Percentiles rank a stretch among this genome's conserved stretches.
These are phyloP conservation scores for Primulina tabacum DNA, from an alignment of 257 asterid genomes.

Conservation along the genomic window DNA sequence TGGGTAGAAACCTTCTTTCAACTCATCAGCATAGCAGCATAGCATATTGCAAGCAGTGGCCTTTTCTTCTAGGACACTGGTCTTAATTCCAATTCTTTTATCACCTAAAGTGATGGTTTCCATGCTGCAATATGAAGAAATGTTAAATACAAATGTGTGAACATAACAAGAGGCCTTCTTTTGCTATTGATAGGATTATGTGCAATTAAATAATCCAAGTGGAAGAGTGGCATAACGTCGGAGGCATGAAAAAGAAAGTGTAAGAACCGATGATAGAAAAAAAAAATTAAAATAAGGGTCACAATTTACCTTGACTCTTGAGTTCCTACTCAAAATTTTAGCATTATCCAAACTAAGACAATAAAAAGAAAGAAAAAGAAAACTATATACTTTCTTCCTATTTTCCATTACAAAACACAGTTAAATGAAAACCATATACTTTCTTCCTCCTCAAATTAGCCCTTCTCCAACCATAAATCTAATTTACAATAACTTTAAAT, in stretches of 20 bases:
- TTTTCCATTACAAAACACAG: neutral
- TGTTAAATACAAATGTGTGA: slow-evolving; percentile 12
- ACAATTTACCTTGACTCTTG: neutral
- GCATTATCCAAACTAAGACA: neutral
- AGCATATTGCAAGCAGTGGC: slow-evolving; percentile 99
- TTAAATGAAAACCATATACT: neutral
- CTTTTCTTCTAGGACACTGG: slow-evolving; percentile 94
- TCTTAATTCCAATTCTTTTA: slow-evolving; percentile 94
- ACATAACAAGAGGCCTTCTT: neutral
- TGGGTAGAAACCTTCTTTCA: slow-evolving; percentile 96
- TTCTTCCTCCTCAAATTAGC: neutral
- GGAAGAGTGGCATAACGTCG: neutral
- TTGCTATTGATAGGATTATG: neutral
- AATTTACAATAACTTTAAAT: no score
- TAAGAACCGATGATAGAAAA: neutral
- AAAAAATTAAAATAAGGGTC: neutral
- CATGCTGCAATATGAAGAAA: slow-evolving; percentile 64
- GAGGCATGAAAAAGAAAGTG: neutral
- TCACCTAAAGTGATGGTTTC: slow-evolving; percentile 96
- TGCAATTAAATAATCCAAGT: neutral
- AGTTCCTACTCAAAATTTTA: neutral
- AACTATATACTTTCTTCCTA: neutral
- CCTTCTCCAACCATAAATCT: no score
- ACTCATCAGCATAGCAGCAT: slow-evolving; percentile 98
- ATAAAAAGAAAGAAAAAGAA: slow-evolving; percentile 5